A percentile compares a stretch with the other conserved stretches of the same genome.
Conservation (phyloP, 2,329 filamentous ascomycete genomes). For the Diplodia scrobiculata region DNA sequence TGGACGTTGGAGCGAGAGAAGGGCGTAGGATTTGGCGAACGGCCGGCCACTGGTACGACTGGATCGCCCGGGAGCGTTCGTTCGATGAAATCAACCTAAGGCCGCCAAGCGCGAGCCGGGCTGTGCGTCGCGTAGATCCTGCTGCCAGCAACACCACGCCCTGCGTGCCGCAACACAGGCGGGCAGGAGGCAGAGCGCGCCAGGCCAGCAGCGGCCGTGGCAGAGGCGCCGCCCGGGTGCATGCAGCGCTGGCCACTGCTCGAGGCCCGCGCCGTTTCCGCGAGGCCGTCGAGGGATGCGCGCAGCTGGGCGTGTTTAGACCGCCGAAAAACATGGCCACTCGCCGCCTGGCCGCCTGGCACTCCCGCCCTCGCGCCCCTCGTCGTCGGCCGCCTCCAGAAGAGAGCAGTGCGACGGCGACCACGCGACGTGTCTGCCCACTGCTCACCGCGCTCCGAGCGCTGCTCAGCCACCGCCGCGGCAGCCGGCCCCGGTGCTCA, state of each 20-base stretch:
- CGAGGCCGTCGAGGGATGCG: slow-evolving; percentile 12
- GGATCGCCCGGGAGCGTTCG: slow-evolving; percentile 19
- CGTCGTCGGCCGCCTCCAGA: not conserved
- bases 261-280: slow-evolving; percentile 1
- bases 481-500: slow-evolving; percentile 7
- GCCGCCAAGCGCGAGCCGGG: slow-evolving; percentile 27
- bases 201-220: not conserved
- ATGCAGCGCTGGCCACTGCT: not conserved
- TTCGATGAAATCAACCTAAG: slow-evolving; percentile 24
- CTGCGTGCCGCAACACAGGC: slow-evolving; percentile 11
- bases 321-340: slow-evolving; percentile 15
- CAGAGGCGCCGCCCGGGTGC: not conserved
- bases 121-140: slow-evolving; percentile 27
- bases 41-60: slow-evolving; percentile 16
- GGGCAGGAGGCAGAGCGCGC: not conserved
- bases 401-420: slow-evolving; percentile 4
- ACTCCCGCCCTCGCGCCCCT: not conserved
- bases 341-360: slow-evolving; percentile 9
- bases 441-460: slow-evolving; percentile 22
- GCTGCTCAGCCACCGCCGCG: slow-evolving; percentile 25
- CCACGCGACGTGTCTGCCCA: slow-evolving; percentile 21
- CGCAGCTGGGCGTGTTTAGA: slow-evolving; percentile 19
- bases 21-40: slow-evolving; percentile 29
- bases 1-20: slow-evolving; percentile 31
- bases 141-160: slow-evolving; percentile 24